phyloP scores from a whole-genome alignment of 768 basidiomycete species.

The Erythrobasidium yunnanense region DNA sequence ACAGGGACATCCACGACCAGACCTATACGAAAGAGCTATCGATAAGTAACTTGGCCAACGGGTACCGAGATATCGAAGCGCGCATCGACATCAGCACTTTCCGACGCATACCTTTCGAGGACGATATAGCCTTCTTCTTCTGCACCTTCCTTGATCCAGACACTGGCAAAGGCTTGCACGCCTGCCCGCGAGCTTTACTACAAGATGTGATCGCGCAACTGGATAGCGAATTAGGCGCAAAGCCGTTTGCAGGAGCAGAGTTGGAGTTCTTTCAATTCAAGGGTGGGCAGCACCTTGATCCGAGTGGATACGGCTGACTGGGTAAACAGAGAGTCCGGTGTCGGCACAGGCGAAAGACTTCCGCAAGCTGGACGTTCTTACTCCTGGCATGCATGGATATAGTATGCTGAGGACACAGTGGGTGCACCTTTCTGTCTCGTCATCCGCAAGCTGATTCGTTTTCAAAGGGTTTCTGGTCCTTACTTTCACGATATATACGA shows the following conservation, averaged over 20 bases:
- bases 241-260: slow-evolving; percentile 52
- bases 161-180: slow-evolving; percentile 51
- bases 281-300: neutral
- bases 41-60: slow-evolving; percentile 83
- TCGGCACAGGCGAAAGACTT: slow-evolving; percentile 69
- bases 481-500: slow-evolving; percentile 89
- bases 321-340: slow-evolving; percentile 62
- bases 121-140: slow-evolving; percentile 83
- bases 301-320: neutral
- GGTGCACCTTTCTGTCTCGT: neutral
- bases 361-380: slow-evolving; percentile 61
- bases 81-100: slow-evolving; percentile 74
- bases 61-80: slow-evolving; percentile 79
- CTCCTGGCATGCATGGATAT: slow-evolving; percentile 96
- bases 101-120: slow-evolving; percentile 83
- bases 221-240: slow-evolving; percentile 47
- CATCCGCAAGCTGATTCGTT: slow-evolving; percentile 32
- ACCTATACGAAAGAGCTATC: slow-evolving; percentile 74
- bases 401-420: slow-evolving; percentile 74
- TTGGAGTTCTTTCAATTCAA: slow-evolving; percentile 54
- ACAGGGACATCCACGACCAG: slow-evolving; percentile 84
- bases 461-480: slow-evolving; percentile 53
- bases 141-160: slow-evolving; percentile 82
- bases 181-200: slow-evolving; percentile 77
- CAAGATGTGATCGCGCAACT: slow-evolving; percentile 51